These are phyloP conservation scores for Xylariaceae sp. DNA, from an alignment of 2,329 filamentous ascomycete species.

Conservation along the genomic window DNA sequence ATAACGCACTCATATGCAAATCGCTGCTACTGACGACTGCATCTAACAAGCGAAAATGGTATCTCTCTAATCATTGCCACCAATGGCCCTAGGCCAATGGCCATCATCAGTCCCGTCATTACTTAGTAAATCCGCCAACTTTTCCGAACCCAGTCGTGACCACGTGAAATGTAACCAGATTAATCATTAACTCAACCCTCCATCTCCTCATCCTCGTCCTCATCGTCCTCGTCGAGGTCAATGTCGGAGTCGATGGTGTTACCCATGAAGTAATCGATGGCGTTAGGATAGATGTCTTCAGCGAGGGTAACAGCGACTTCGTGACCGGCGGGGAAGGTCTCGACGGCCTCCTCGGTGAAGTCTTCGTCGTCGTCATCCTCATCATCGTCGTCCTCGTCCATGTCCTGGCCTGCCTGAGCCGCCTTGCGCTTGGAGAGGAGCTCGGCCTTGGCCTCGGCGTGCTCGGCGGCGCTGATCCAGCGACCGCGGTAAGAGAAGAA, in stretches of 20 bases:
- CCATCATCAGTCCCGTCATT: conserved; percentile 14
- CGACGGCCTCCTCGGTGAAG: conserved; percentile 32
- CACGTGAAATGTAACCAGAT: conserved; percentile 4
- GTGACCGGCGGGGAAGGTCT: conserved; percentile 29
- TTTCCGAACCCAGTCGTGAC: conserved; percentile 10
- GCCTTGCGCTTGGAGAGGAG: conserved; percentile 29
- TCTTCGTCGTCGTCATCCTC: conserved; percentile 36
- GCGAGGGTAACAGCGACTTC: conserved; percentile 29
- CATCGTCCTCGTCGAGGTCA: conserved; percentile 25
- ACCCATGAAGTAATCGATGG: conserved; percentile 30
- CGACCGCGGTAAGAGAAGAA: conserved; percentile 66
- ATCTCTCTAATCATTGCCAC: conserved; percentile 23
- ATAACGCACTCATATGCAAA: not conserved
- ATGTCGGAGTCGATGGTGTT: conserved; percentile 26
- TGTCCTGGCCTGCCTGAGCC: conserved; percentile 23
- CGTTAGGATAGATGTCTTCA: conserved; percentile 28
- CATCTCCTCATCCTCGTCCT: conserved; percentile 30
- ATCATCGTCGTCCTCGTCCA: conserved; percentile 37
- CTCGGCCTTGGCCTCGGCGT: conserved; percentile 46
- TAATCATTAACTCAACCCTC: conserved; percentile 18
- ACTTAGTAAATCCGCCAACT: conserved; percentile 4
- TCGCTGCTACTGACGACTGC: not conserved
- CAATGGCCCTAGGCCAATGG: conserved; percentile 9
- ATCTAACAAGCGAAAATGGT: conserved; percentile 19
- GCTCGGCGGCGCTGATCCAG: conserved; percentile 61